These are phyloP conservation scores for Dothiorella sarmentorum DNA, from an alignment of 2,329 filamentous ascomycete genomes.

Conservation along the genomic window DNA sequence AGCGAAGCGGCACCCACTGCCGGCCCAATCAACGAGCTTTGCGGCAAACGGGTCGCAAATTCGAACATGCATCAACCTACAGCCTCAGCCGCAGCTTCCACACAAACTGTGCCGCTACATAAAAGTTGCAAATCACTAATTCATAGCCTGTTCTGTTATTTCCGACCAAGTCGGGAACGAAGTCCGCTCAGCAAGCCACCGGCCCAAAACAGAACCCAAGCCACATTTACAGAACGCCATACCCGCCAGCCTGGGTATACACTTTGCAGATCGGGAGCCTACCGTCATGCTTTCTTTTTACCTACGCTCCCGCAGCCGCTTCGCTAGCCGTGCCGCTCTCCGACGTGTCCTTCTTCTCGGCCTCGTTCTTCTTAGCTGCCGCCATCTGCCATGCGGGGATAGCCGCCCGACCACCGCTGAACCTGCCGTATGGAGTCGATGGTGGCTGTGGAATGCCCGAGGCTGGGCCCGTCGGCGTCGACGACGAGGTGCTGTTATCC, in stretches of 20 bases:
- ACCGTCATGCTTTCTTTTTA: not conserved
- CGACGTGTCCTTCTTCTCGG: constrained; percentile 42
- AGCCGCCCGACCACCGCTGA: constrained; percentile 38
- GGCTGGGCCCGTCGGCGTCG: not conserved
- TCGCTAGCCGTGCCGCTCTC: constrained; percentile 37
- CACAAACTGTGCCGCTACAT: too few relatives aligned
- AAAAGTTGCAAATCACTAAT: not conserved
- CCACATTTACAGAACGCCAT: not conserved
- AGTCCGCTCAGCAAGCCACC: constrained; percentile 1
- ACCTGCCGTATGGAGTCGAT: constrained; percentile 30
- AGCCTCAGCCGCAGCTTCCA: too few relatives aligned
- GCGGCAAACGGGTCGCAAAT: not conserved
- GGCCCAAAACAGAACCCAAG: not conserved
- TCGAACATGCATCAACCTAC: too few relatives aligned
- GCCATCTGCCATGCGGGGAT: constrained; percentile 56
- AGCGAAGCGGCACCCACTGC: not conserved
- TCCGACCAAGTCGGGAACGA: not conserved
- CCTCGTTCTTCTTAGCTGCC: constrained; percentile 46
- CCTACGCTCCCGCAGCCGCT: constrained; percentile 28
- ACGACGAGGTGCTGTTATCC: not conserved
- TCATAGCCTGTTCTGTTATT: not conserved
- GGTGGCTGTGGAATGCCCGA: not conserved
- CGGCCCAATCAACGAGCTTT: not conserved
- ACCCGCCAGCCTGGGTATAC: not conserved
- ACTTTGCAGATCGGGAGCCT: not conserved